Evolutionary conservation across 495 filamentous ascomycete species (phyloP).

Genomic region (Penicillium cataractarum): DNA sequence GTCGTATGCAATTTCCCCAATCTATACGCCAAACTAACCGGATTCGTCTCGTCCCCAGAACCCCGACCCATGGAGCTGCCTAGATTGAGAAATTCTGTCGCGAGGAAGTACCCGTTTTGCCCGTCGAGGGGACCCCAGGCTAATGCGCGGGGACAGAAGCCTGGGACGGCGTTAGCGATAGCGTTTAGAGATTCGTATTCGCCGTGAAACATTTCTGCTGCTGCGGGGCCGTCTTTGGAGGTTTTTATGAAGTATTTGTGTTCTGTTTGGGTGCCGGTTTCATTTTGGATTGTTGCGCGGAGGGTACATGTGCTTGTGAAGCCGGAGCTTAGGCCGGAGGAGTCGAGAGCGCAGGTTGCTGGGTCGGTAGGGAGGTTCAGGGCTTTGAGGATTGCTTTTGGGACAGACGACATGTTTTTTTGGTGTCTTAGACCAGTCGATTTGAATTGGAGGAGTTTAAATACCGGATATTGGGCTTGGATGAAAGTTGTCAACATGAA

Average conservation of each 20-base stretch:
- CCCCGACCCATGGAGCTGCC: constrained; percentile 31
- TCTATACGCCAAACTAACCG: constrained; percentile 65
- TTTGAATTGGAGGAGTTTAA: background rate
- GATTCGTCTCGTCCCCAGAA: constrained; percentile 27
- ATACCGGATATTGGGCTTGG: background rate
- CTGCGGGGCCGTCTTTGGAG: constrained; percentile 57
- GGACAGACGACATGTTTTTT: constrained; percentile 42
- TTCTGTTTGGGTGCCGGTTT: constrained; percentile 51
- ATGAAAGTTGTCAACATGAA: background rate
- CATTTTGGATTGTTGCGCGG: constrained; percentile 45
- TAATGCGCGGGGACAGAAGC: constrained; percentile 72
- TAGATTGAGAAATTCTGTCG: constrained; percentile 80
- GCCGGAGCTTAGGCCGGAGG: constrained; percentile 68
- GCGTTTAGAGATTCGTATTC: constrained; percentile 85
- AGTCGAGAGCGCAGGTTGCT: constrained; percentile 53
- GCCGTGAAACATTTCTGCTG: constrained; percentile 80
- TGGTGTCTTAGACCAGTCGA: too few relatives aligned
- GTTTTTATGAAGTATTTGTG: constrained; percentile 83
- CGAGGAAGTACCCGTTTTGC: constrained; percentile 64
- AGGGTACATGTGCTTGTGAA: constrained; percentile 78
- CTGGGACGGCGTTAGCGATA: constrained; percentile 69
- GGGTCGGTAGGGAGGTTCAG: constrained; percentile 63
- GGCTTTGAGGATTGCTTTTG: constrained; percentile 62
- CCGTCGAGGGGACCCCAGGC: constrained; percentile 66
- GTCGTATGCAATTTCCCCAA: constrained; percentile 80